Conservation (phyloP, 2,329 filamentous ascomycete genomes). For the Periconia sp. region DNA sequence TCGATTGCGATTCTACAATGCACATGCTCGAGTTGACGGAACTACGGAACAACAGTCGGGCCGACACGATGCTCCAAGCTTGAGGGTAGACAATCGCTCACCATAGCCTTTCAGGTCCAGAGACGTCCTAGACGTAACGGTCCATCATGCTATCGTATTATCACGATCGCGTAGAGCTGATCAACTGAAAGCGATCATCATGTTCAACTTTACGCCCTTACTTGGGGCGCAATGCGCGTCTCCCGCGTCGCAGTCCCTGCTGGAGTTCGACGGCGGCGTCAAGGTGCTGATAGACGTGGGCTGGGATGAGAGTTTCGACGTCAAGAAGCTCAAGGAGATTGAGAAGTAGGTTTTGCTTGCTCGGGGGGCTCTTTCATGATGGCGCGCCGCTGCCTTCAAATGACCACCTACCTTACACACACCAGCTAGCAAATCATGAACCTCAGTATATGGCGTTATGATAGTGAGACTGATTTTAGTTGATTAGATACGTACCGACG, state of each 20-base stretch:
- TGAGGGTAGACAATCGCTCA: too few species aligned
- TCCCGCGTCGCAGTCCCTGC: constrained; percentile 87
- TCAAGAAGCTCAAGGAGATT: constrained; percentile 79
- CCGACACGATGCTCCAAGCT: too few species aligned
- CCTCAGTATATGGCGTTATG: too few species aligned
- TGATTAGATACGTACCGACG: constrained; percentile 79
- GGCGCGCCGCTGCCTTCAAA: too few species aligned
- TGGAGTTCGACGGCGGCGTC: constrained; percentile 95
- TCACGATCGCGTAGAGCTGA: neutral
- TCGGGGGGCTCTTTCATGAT: too few species aligned
- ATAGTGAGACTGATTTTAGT: constrained; percentile 11
- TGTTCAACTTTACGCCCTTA: constrained; percentile 96
- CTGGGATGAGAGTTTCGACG: constrained; percentile 93
- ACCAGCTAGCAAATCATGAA: too few species aligned
- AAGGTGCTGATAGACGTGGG: constrained; percentile 94
- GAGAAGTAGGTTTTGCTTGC: constrained; percentile 87
- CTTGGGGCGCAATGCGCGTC: constrained; percentile 90
- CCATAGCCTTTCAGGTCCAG: too few species aligned
- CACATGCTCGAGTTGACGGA: too few species aligned
- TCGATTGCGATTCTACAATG: too few species aligned
- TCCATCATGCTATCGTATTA: neutral
- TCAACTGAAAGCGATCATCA: constrained; percentile 47
- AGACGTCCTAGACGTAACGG: too few species aligned
- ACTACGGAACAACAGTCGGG: too few species aligned
- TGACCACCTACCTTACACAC: too few species aligned